Conservation (phyloP, 2,329 filamentous ascomycete genomes). For the Diaporthe sp. region DNA sequence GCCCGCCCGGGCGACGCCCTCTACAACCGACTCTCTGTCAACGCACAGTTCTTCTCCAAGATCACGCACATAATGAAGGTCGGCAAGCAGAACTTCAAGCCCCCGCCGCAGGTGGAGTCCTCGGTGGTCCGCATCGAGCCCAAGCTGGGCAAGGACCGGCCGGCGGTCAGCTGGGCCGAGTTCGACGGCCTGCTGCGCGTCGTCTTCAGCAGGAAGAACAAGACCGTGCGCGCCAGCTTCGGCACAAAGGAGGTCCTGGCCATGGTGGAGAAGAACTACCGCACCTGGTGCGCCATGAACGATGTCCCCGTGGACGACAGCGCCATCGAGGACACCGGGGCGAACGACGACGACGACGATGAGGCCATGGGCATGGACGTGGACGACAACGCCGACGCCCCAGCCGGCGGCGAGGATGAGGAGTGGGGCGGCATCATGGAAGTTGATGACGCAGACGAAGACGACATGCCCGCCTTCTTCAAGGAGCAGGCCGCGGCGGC, state of each 20-base stretch:
- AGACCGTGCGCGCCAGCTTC: conserved; percentile 87
- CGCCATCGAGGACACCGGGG: conserved; percentile 59
- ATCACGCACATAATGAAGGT: conserved; percentile 88
- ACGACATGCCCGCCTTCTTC: conserved; percentile 88
- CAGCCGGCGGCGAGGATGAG: conserved; percentile 58
- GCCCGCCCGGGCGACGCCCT: conserved; percentile 89
- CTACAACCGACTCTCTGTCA: conserved; percentile 91
- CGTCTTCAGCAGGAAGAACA: conserved; percentile 88
- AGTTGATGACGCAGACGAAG: conserved; percentile 67
- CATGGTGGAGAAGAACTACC: conserved; percentile 89
- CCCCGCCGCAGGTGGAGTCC: conserved; percentile 91
- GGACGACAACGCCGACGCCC: conserved; percentile 58
- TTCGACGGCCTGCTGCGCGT: conserved; percentile 92
- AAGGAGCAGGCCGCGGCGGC: conserved; percentile 70
- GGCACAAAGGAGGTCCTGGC: conserved; percentile 84
- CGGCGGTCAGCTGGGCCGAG: conserved; percentile 92
- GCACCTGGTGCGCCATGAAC: conserved; percentile 90
- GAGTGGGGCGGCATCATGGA: conserved; percentile 65
- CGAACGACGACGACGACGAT: conserved; percentile 50
- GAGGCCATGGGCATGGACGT: conserved; percentile 47
- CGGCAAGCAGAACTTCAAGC: conserved; percentile 95
- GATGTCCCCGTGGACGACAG: conserved; percentile 83
- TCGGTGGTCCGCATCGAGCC: conserved; percentile 92
- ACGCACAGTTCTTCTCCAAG: conserved; percentile 87
- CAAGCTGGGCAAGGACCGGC: conserved; percentile 81